Evolutionary conservation across 345 rosid species (phyloP), one percentile per base, ranked within the genome.

Genomic region (Populus deltoides): DNA sequence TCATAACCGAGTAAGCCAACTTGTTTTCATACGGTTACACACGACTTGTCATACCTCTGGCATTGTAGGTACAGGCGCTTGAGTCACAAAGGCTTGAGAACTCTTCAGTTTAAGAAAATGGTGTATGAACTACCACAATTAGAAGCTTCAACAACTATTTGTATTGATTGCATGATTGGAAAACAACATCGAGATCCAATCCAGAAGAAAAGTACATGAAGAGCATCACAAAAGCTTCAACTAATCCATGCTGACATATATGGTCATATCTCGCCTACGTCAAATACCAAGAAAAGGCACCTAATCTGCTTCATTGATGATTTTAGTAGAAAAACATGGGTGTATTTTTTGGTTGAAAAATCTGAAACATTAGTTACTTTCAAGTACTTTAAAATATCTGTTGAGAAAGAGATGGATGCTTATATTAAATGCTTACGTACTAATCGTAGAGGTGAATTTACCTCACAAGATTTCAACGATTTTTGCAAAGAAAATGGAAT

Each of bases 221-320:
- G 80, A 29, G 45, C 75, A 13, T 55, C 41, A 3, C 2, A 77
- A 17, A 57, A 55, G 7, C 63, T 77, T 6, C 35, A 77, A 29
- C 59, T 71, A 0, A 7, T 77, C 11, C 80, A 78, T 63, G 71
- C 16, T 1, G 76, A 78, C n/a, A 27, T 77, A 2, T 70, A 59
- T 25, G 80, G 80, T 1, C 75, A 43, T 0, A 70, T 77, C 17
- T 24, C 59, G 6, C 69, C 69, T 0, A 9, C 5, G 0, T 77
- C 80, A 1, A 66, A 59, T 3, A 77, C 61, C 17, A 31, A 31
- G 1, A 77, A 53, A 33, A 55, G 75, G 59, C 70, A 77, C 38
- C 18, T 68, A 24, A n/a, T 75, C 3, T 17, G 24, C 3, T 47
- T 73, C 11, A 47, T 73, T 38, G 68, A 73, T 57, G 67, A 73